A percentile compares a stretch with the other conserved stretches of the same genome.
phyloP scores from a whole-genome alignment of 495 filamentous ascomycete genomes.

The Daldinia grandis region DNA sequence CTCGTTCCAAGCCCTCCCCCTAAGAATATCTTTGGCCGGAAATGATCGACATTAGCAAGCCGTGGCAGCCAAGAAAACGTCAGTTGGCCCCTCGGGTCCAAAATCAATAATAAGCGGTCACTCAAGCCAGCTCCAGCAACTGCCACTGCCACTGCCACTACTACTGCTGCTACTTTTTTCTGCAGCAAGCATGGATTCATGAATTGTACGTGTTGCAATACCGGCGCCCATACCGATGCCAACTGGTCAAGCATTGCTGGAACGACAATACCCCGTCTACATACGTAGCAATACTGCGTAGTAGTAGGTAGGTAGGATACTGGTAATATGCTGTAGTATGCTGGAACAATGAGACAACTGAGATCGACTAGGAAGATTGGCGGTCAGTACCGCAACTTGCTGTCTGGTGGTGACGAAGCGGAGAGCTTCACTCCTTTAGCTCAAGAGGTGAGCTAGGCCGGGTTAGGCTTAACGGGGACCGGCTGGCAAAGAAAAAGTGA shows the following conservation, averaged over 20 bases:
- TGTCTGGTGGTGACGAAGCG: conserved; percentile 35
- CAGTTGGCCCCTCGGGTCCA: conserved; percentile 37
- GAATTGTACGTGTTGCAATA: conserved; percentile 31
- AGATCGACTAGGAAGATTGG: conserved; percentile 42
- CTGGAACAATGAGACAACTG: conserved; percentile 25
- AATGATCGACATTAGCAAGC: conserved; percentile 35
- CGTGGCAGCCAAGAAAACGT: conserved; percentile 40
- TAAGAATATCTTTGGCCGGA: conserved; percentile 24
- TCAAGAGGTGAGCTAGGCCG: conserved; percentile 28
- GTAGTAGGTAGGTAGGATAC: not conserved
- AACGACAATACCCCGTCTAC: conserved; percentile 17
- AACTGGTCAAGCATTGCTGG: conserved; percentile 40
- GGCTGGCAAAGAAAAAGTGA: conserved; percentile 18
- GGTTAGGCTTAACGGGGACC: conserved; percentile 30
- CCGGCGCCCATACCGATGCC: conserved; percentile 33
- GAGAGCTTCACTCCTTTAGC: conserved; percentile 36
- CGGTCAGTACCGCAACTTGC: conserved; percentile 39
- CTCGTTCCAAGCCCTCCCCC: conserved; percentile 38
- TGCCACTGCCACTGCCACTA: conserved; percentile 1
- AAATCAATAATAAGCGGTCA: conserved; percentile 37
- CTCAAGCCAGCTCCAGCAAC: conserved; percentile 16
- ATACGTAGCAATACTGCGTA: conserved; percentile 8
- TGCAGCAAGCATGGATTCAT: conserved; percentile 8
- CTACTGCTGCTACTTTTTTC: too few relatives aligned
- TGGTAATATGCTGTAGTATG: not conserved